Evolutionary conservation across 148 eudicot species (phyloP).

Genomic region (Nepenthes gracilis): DNA sequence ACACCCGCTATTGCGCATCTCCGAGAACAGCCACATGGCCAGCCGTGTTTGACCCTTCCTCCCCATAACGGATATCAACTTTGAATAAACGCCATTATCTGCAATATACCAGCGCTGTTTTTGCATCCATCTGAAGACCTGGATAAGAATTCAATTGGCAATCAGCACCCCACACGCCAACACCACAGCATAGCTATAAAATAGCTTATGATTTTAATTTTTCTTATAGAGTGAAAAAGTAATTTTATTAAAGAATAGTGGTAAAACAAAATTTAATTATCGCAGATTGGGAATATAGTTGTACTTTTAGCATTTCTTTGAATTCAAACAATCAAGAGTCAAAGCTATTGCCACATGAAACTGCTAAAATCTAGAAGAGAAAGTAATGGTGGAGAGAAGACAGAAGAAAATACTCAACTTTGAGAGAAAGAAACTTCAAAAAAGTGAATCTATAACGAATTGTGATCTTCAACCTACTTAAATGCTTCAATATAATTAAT

Average conservation of each 20-base stretch:
- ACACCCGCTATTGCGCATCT: constrained; percentile 94
- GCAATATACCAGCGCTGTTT: constrained; percentile 91
- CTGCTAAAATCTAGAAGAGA: too few species aligned
- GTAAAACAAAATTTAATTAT: too few species aligned
- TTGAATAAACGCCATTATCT: constrained; percentile 85
- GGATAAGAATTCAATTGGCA: background rate
- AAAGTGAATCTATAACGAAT: too few species aligned
- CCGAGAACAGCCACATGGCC: constrained; percentile 99
- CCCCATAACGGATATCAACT: constrained; percentile 89
- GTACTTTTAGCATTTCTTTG: too few species aligned
- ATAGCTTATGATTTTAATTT: background rate
- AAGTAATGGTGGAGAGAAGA: too few species aligned
- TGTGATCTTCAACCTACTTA: too few species aligned
- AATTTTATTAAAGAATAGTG: background rate
- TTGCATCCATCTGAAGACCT: constrained; percentile 94
- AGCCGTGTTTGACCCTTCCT: constrained; percentile 78
- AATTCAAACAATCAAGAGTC: too few species aligned
- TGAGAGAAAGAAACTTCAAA: too few species aligned
- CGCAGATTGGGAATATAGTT: too few species aligned
- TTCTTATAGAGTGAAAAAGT: background rate
- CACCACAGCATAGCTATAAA: background rate
- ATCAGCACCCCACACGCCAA: background rate
- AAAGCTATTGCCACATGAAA: too few species aligned
- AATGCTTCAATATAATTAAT: too few species aligned
- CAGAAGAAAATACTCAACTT: too few species aligned